Evolutionary conservation across 192 early-diverging fungal species (phyloP).

Genomic region (Coemansia sp.): DNA sequence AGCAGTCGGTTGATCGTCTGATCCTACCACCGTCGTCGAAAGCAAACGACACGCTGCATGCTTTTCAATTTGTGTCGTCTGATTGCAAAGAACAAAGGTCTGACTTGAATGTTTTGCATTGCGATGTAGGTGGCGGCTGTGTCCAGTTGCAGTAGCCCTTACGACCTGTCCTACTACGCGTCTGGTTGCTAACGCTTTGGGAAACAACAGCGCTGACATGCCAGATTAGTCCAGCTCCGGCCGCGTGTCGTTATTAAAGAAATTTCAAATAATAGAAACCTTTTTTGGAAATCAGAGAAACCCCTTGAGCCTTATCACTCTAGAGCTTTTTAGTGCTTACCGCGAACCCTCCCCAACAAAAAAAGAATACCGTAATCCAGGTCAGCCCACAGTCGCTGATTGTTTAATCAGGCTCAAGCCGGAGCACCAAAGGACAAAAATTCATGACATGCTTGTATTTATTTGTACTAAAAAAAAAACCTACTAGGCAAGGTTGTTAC

Average conservation of each 20-base stretch:
- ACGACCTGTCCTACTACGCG: background rate
- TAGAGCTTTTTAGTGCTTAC: background rate
- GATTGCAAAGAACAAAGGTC: background rate
- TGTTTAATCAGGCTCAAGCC: background rate
- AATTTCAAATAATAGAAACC: background rate
- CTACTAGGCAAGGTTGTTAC: background rate
- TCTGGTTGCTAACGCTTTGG: background rate
- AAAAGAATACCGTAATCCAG: background rate
- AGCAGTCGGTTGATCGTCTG: background rate
- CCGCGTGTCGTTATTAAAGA: background rate
- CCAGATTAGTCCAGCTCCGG: slow-evolving; percentile 8
- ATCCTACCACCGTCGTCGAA: background rate
- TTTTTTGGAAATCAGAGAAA: background rate
- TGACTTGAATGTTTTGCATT: background rate
- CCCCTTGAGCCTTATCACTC: background rate
- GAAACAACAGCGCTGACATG: slow-evolving; percentile 10
- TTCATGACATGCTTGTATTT: background rate
- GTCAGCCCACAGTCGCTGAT: background rate
- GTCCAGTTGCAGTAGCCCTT: background rate
- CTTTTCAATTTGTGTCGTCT: background rate
- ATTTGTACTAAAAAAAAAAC: background rate
- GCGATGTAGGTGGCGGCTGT: background rate
- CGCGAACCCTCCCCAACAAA: background rate
- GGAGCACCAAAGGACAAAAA: background rate
- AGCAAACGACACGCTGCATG: background rate